These are phyloP conservation scores for Cyclotella kingstonii DNA, from an alignment of 108 stramenopile genomes.

Conservation along the genomic window DNA sequence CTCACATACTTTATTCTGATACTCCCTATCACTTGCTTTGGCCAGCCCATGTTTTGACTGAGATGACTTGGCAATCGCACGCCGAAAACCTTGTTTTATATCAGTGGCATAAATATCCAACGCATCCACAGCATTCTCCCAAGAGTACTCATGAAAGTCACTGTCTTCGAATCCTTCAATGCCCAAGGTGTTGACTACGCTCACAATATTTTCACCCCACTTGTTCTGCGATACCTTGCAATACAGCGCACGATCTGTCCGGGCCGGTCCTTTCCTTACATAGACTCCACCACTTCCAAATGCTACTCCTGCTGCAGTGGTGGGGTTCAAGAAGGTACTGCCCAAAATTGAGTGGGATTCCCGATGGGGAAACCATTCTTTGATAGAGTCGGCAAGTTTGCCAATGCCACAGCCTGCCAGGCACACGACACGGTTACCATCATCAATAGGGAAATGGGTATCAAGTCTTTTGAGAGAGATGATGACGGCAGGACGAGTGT, in stretches of 20 bases:
- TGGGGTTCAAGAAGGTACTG: conserved; percentile 83
- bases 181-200: conserved; percentile 78
- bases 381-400: conserved; percentile 47
- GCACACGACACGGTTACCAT: conserved; percentile 72
- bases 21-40: conserved; percentile 59
- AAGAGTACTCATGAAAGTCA: conserved; percentile 49
- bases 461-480: conserved; percentile 68
- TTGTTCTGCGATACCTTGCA: conserved; percentile 58
- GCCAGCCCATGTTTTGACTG: conserved; percentile 49
- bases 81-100: conserved; percentile 47
- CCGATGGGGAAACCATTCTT: conserved; percentile 65
- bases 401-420: conserved; percentile 76
- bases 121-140: conserved; percentile 45
- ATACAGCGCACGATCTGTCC: conserved; percentile 74
- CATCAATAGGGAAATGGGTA: conserved; percentile 76
- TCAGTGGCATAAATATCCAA: conserved; percentile 59
- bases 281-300: conserved; percentile 85
- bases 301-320: conserved; percentile 83
- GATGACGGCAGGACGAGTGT: conserved; percentile 64
- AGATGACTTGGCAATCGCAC: conserved; percentile 56
- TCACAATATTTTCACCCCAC: conserved; percentile 51
- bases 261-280: conserved; percentile 78
- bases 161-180: conserved; percentile 66
- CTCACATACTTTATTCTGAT: conserved; percentile 60
- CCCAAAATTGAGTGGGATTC: conserved; percentile 82